Evolutionary conservation across 257 asterid genomes (phyloP).

Genomic region (Osmanthus fragrans): DNA sequence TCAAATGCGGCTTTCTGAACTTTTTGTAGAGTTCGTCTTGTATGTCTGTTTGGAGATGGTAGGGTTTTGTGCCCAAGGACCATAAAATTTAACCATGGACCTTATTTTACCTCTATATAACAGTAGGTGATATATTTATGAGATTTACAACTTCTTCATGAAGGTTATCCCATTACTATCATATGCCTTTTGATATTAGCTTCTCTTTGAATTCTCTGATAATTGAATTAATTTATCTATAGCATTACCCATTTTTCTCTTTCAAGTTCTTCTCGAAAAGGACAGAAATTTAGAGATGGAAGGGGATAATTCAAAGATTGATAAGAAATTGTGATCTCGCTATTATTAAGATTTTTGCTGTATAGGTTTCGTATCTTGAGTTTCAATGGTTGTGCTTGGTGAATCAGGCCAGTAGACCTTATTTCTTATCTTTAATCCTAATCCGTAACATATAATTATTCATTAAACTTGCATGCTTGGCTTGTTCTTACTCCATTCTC

Average conservation of each 20-base stretch:
- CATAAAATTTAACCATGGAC: not conserved
- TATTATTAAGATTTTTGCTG: not conserved
- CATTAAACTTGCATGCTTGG: not conserved
- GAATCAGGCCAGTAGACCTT: not conserved
- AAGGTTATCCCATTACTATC: not conserved
- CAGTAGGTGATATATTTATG: not conserved
- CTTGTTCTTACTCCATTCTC: not conserved
- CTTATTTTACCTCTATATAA: not conserved
- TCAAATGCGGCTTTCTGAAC: not conserved
- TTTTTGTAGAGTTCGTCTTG: not conserved
- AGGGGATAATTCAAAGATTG: not conserved
- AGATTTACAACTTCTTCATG: not conserved
- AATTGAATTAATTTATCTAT: not conserved
- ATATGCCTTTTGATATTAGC: not conserved
- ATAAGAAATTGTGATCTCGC: not conserved
- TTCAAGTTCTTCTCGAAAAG: not conserved
- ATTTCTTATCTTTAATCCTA: not conserved
- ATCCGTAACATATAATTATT: not conserved
- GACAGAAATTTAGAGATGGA: not conserved
- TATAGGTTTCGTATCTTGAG: not conserved
- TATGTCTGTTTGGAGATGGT: not conserved
- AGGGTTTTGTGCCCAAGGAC: not conserved
- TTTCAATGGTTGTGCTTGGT: not conserved
- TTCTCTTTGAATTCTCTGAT: not conserved
- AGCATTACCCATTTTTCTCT: not conserved